phyloP scores from a whole-genome alignment of 352 stramenopile genomes.

The Hyaloperonospora arabidopsidis region DNA sequence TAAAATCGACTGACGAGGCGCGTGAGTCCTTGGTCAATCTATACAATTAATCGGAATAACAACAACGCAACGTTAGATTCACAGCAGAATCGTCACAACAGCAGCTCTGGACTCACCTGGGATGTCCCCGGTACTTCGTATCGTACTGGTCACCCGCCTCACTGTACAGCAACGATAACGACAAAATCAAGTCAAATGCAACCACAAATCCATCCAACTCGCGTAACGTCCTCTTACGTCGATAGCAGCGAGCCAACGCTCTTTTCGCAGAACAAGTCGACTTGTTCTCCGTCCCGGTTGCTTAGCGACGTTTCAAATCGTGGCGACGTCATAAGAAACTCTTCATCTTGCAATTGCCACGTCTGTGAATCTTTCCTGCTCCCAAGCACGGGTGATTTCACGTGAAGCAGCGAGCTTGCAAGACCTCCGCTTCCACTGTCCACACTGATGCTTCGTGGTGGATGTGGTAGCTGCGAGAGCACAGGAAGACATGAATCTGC shows the following conservation, averaged over 20 bases:
- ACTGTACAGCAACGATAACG: constrained; percentile 10
- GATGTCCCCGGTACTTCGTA: constrained; percentile 26
- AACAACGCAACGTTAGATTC: constrained; percentile 7
- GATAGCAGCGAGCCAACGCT: constrained; percentile 24
- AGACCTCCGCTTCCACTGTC: constrained; percentile 30
- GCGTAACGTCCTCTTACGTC: constrained; percentile 21
- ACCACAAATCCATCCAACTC: not conserved
- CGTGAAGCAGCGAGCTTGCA: constrained; percentile 26
- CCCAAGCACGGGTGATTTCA: constrained; percentile 52
- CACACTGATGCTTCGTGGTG: constrained; percentile 38
- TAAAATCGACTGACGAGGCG: constrained; percentile 74
- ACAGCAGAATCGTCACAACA: not conserved
- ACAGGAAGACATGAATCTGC: constrained; percentile 39
- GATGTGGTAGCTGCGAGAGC: constrained; percentile 36
- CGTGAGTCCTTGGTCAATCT: constrained; percentile 59
- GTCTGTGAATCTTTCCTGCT: constrained; percentile 56
- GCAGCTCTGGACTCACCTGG: constrained; percentile 15
- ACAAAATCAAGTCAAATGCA: constrained; percentile 8
- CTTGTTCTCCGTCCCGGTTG: constrained; percentile 16
- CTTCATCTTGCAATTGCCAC: constrained; percentile 63
- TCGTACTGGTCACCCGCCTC: constrained; percentile 32
- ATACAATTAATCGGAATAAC: not conserved
- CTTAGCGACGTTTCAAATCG: constrained; percentile 34
- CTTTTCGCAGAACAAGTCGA: constrained; percentile 27
- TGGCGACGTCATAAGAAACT: constrained; percentile 52